Conservation (phyloP, 257 asterid genomes). For the Anisodus acutangulus region DNA sequence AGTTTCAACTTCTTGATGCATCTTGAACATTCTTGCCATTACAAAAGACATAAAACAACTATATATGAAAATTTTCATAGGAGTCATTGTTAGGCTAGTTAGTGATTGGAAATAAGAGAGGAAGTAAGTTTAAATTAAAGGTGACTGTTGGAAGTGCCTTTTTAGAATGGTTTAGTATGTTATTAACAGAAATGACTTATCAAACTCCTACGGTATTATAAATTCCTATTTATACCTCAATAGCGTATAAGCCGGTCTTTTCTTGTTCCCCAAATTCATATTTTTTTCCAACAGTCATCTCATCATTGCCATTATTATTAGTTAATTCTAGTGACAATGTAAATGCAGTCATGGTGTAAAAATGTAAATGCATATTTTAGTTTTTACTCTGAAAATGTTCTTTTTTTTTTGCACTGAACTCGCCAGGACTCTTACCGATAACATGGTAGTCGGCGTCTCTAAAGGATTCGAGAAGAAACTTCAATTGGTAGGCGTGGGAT, state of each 20-base stretch:
- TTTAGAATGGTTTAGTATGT: no score
- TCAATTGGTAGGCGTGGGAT: slow-evolving; percentile 90
- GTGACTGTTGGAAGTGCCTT: no score
- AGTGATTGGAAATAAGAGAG: no score
- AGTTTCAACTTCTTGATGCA: background rate
- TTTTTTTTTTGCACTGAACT: slow-evolving; percentile 25
- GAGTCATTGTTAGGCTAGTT: no score
- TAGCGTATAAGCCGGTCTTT: no score
- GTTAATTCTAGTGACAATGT: background rate
- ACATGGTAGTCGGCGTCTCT: slow-evolving; percentile 97
- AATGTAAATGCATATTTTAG: background rate
- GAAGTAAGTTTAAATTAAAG: no score
- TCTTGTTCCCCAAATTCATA: no score
- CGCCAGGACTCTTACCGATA: slow-evolving; percentile 88
- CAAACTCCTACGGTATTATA: no score
- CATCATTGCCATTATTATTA: background rate
- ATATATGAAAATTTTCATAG: background rate
- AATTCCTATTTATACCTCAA: no score
- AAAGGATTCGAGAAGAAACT: slow-evolving; percentile 95
- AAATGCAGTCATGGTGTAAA: slow-evolving; percentile 4
- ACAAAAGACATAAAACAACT: background rate
- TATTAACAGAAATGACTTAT: no score
- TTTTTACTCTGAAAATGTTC: slow-evolving; percentile 13
- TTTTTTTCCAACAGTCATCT: background rate
- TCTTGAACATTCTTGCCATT: background rate